Percentiles rank a stretch among this genome's conserved stretches.
phyloP scores from a whole-genome alignment of 2,329 filamentous ascomycete genomes.

The Akanthomyces dipterigenus region DNA sequence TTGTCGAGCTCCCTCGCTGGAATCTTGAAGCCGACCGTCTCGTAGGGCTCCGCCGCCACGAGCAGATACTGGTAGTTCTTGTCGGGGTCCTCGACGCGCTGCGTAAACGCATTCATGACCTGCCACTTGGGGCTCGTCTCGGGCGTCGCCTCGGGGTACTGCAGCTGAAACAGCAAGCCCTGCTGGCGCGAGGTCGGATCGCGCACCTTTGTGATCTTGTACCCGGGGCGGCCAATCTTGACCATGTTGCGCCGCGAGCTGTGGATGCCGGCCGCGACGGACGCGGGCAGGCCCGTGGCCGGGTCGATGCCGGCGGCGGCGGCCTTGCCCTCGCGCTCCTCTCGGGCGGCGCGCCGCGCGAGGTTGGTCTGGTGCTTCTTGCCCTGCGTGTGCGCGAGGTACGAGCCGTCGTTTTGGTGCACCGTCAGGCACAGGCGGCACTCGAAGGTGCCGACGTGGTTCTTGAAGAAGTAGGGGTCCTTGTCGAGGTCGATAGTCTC shows the following conservation, averaged over 20 bases:
- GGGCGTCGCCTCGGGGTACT: conserved; percentile 82
- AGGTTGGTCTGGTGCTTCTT: conserved; percentile 99
- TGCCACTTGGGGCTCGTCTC: conserved; percentile 76
- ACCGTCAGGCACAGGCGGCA: conserved; percentile 95
- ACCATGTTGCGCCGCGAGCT: conserved; percentile 72
- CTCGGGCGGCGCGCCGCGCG: conserved; percentile 87
- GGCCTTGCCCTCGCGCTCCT: conserved; percentile 79
- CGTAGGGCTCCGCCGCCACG: conserved; percentile 93
- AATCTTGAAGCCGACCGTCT: conserved; percentile 94
- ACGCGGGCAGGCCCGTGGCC: conserved; percentile 63
- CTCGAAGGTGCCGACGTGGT: conserved; percentile 96
- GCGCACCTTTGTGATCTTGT: conserved; percentile 94
- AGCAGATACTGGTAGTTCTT: conserved; percentile 92
- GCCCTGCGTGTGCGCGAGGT: conserved; percentile 96
- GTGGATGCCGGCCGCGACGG: conserved; percentile 65
- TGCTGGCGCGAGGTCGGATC: conserved; percentile 84
- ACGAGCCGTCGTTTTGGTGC: conserved; percentile 98
- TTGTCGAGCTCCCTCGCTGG: conserved; percentile 90
- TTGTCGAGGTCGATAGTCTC: conserved; percentile 99
- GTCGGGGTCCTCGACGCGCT: conserved; percentile 91
- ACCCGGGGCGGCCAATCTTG: conserved; percentile 93
- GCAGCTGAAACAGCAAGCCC: conserved; percentile 89
- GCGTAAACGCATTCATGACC: conserved; percentile 97
- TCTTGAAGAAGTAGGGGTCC: conserved; percentile 99
- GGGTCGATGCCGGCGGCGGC: conserved; percentile 48